These are phyloP conservation scores for Hansenula lynferdii DNA, from an alignment of 1,139 yeast species.

Conservation along the genomic window DNA sequence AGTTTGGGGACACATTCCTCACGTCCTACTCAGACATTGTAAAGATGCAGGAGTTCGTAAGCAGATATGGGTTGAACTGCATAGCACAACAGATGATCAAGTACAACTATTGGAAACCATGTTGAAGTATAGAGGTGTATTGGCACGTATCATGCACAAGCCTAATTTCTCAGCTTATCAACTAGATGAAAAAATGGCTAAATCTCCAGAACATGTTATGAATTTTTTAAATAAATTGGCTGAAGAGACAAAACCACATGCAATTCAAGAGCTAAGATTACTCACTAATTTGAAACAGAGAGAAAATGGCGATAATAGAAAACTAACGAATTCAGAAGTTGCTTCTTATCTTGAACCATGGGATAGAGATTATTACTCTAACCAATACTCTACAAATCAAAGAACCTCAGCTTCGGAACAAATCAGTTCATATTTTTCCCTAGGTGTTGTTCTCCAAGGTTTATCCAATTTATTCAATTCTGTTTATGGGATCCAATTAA, in stretches of 20 bases:
- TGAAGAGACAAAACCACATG: conserved; percentile 44
- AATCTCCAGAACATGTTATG: conserved; percentile 68
- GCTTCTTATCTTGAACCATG: conserved; percentile 64
- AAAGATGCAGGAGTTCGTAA: conserved; percentile 54
- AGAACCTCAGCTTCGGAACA: conserved; percentile 32
- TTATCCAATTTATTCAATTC: conserved; percentile 63
- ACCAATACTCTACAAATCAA: conserved; percentile 32
- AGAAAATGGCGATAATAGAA: conserved; percentile 18
- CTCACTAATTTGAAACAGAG: conserved; percentile 36
- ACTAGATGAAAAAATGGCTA: conserved; percentile 87
- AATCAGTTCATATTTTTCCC: conserved; percentile 63
- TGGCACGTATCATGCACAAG: conserved; percentile 75
- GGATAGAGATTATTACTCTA: conserved; percentile 79
- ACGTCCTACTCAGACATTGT: conserved; percentile 57
- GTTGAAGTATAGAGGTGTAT: conserved; percentile 58
- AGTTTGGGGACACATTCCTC: conserved; percentile 64
- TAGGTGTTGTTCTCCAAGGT: conserved; percentile 86
- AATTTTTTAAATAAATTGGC: conserved; percentile 63
- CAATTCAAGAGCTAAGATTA: conserved; percentile 51
- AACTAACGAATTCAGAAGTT: conserved; percentile 34
- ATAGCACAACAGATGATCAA: conserved; percentile 53
- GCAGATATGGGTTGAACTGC: conserved; percentile 70
- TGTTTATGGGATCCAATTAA: conserved; percentile 72
- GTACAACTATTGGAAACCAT: conserved; percentile 53
- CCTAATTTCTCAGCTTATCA: conserved; percentile 75